These are phyloP conservation scores for Chlorella sp. DNA, from an alignment of 139 green algal species.

Conservation along the genomic window DNA sequence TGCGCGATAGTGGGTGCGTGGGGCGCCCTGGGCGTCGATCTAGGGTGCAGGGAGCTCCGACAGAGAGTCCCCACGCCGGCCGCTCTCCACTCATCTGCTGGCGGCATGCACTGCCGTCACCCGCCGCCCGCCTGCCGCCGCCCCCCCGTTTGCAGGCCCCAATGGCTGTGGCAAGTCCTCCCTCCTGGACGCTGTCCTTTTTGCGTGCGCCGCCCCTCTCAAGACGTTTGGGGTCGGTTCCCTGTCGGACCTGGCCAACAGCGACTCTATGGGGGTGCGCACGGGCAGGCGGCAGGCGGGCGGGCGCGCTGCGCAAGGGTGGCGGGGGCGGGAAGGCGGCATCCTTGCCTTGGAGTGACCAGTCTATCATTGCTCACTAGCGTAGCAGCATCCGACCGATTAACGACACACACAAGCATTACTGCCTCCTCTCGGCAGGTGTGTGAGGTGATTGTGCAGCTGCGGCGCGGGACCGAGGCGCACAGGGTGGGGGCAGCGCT, in stretches of 20 bases:
- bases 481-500: conserved; percentile 47
- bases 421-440: conserved; percentile 14
- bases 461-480: background rate
- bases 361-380: background rate
- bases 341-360: background rate
- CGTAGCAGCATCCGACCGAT: too few species aligned
- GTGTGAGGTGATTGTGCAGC: conserved; percentile 44
- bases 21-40: background rate
- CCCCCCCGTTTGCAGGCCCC: conserved; percentile 26
- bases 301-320: too few species aligned
- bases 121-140: background rate
- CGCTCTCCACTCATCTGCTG: background rate
- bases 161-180: conserved; percentile 69
- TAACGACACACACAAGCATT: background rate
- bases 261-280: background rate
- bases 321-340: background rate
- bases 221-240: background rate
- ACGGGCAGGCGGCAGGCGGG: too few species aligned
- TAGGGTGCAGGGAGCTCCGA: background rate
- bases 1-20: conserved; percentile 15
- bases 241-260: conserved; percentile 16
- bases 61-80: too few species aligned
- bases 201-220: conserved; percentile 33
- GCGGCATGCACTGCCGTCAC: too few species aligned
- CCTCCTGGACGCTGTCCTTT: conserved; percentile 60